Evolutionary conservation across 1,139 yeast species (phyloP).

Genomic region (Keqinozyma sinolaborantium): DNA sequence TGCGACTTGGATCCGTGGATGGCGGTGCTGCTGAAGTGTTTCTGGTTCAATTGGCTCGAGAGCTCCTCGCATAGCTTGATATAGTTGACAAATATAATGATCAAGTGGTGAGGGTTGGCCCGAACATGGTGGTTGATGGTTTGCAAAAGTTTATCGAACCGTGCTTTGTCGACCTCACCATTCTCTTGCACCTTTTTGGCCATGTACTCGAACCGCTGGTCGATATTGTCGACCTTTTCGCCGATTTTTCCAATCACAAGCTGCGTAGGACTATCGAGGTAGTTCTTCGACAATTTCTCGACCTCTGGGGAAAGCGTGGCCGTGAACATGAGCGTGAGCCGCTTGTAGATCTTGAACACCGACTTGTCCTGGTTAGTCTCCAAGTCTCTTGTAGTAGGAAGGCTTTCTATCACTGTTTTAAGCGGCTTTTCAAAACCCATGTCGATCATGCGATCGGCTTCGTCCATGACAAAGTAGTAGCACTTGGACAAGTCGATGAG

Average conservation of each 20-base stretch:
- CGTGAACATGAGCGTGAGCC: constrained; percentile 79
- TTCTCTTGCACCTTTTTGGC: constrained; percentile 9
- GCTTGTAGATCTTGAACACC: constrained; percentile 24
- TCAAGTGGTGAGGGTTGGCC: constrained; percentile 32
- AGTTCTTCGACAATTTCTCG: constrained; percentile 60
- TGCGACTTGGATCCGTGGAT: constrained; percentile 90
- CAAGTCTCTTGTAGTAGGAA: constrained; percentile 32
- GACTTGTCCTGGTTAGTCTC: constrained; percentile 13
- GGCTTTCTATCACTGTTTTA: constrained; percentile 47
- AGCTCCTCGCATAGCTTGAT: constrained; percentile 70
- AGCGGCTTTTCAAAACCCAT: constrained; percentile 89
- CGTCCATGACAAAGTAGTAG: constrained; percentile 76
- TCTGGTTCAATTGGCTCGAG: constrained; percentile 41
- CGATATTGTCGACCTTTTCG: constrained; percentile 63
- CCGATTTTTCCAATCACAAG: constrained; percentile 65
- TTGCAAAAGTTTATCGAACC: constrained; percentile 21
- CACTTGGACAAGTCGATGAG: constrained; percentile 60
- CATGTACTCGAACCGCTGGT: constrained; percentile 61
- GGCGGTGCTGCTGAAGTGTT: constrained; percentile 47
- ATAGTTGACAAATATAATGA: constrained; percentile 79
- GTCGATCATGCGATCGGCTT: constrained; percentile 94
- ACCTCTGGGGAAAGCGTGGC: constrained; percentile 86
- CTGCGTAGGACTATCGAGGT: constrained; percentile 58
- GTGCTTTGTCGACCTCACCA: constrained; percentile 18
- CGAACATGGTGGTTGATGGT: constrained; percentile 18